phyloP scores from a whole-genome alignment of 306 rosid species.

The Spatholobus suberectus region DNA sequence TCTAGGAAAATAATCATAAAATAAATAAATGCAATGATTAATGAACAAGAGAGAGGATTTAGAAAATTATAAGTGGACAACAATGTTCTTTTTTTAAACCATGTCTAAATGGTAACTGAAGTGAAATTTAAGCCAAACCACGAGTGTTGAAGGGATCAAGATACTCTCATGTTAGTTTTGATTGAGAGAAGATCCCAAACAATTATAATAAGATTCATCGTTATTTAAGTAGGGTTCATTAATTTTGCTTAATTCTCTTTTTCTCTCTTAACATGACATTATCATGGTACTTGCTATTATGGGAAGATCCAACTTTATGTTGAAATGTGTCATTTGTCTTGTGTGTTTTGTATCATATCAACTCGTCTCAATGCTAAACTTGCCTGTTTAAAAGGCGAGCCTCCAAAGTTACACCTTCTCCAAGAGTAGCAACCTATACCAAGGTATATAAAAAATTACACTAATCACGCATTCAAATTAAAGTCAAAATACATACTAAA shows the following conservation, averaged over 20 bases:
- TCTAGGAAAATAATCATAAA: background rate
- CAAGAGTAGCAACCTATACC: slow-evolving; percentile 72
- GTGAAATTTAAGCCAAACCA: slow-evolving; percentile 15
- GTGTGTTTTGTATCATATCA: background rate
- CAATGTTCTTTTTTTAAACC: slow-evolving; percentile 12
- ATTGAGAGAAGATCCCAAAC: background rate
- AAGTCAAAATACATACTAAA: background rate
- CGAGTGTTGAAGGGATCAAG: background rate
- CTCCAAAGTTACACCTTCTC: slow-evolving; percentile 89
- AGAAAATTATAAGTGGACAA: slow-evolving; percentile 24
- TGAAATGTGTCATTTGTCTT: background rate
- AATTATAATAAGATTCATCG: background rate
- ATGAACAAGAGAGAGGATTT: background rate
- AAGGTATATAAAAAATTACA: slow-evolving; percentile 7
- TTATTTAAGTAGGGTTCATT: background rate
- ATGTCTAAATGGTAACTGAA: background rate
- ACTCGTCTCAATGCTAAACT: slow-evolving; percentile 40
- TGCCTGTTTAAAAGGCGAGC: slow-evolving; percentile 92
- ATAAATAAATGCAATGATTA: background rate
- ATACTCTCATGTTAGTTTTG: background rate
- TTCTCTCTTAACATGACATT: background rate
- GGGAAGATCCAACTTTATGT: background rate
- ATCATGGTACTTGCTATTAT: background rate
- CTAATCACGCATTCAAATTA: background rate
- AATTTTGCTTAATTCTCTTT: background rate